Conservation (phyloP, 192 early-diverging fungal genomes). For the Podila minutissima region DNA sequence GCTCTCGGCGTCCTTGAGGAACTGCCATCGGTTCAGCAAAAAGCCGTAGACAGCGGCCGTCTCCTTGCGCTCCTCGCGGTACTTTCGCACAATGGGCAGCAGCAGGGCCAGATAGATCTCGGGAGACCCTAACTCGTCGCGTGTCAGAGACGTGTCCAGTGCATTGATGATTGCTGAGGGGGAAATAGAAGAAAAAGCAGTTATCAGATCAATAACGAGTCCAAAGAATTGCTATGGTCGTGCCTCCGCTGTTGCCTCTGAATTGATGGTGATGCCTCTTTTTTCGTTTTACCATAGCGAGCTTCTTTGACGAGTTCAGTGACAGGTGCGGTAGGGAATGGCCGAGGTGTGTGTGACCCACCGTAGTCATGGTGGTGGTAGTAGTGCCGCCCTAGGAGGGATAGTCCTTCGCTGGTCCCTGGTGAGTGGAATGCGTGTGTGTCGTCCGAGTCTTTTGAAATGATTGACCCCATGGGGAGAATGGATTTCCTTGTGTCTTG, state of each 20-base stretch:
- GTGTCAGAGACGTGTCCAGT: constrained; percentile 44
- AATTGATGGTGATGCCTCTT: no score
- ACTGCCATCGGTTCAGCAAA: constrained; percentile 47
- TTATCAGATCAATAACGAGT: neutral
- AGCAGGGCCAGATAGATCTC: constrained; percentile 50
- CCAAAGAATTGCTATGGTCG: neutral
- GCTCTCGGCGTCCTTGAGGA: constrained; percentile 40
- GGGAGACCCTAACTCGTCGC: constrained; percentile 39
- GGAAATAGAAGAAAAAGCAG: neutral
- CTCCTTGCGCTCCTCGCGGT: constrained; percentile 43
- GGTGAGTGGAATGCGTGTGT: constrained; percentile 11
- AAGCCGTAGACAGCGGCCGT: constrained; percentile 49
- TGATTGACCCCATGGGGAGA: constrained; percentile 16
- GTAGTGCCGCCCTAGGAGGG: constrained; percentile 9
- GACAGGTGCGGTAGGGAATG: constrained; percentile 49
- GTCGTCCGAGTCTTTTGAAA: constrained; percentile 8
- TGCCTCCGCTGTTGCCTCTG: neutral
- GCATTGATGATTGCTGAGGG: constrained; percentile 37
- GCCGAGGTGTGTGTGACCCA: constrained; percentile 4
- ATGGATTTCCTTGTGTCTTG: neutral
- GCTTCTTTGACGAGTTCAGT: constrained; percentile 38
- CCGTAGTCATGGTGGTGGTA: constrained; percentile 11
- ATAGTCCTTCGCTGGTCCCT: constrained; percentile 1
- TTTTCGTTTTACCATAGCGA: constrained; percentile 24
- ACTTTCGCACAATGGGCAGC: constrained; percentile 44